Base-by-base conservation (phyloP, 768 basidiomycete genomes). In the Nidularia pulvinata region DNA sequence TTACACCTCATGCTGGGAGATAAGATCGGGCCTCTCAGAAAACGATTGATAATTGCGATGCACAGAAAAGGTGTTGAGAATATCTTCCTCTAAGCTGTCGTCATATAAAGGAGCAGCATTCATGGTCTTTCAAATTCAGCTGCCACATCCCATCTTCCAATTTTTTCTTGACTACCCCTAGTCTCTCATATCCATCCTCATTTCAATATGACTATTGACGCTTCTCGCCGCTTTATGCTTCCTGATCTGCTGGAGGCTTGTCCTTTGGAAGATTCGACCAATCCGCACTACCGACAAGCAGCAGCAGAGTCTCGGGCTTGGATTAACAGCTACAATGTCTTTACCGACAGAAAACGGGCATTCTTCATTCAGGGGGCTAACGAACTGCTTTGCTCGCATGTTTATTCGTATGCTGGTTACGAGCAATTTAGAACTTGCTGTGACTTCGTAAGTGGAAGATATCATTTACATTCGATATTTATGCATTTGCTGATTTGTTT, bases 311-410 rank as follows among this genome's bases (percentile, higher is more conserved):
- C 85, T 46, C 75, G 80, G 11, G 75, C 75, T 42, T 87, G 86
- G 85, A 77, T 86, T 54, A 80, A 84, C 60, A 76, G 78, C 59
- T 85, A 80, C 68, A 65, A 80, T 51, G 70, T 83, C 51, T 81
- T 88, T 65, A 77, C 76, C 50, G 80, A 83, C 65, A 72, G 78
- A 58, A 86, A 86, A 61, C 82, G 78, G 49, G 79, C 79, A n/a
- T 84, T 83, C 67, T 88, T 87, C 59, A 70, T 81, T 42, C 79
- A 81, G 64, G 82, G 83, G 2, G 78, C 76, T 53, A 84, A 80
- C 59, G 85, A 86, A 61, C 75, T 86, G 4, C 72, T 88, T 46
- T 81, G 79, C 59, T 82, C 85, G 7, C 81, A 79, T 63, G 79
- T 73, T n/a, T 88, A 83, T 64, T 76, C 79, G 14, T 85, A 82